phyloP scores from a whole-genome alignment of 2,329 filamentous ascomycete genomes.

The Colletotrichum godetiae region DNA sequence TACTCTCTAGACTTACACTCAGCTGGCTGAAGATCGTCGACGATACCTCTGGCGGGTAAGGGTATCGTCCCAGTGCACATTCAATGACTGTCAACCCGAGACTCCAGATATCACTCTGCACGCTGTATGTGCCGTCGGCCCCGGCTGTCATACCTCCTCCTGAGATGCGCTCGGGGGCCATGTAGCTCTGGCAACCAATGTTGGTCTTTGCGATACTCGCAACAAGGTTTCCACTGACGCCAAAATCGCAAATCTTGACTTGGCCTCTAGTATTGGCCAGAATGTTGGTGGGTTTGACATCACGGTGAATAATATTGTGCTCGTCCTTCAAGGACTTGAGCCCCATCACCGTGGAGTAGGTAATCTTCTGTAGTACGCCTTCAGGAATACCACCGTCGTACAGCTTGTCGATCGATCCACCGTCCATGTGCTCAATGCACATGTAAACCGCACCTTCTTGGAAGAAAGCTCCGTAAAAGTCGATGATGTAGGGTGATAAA shows the following conservation, averaged over 20 bases:
- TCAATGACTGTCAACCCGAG: slow-evolving; percentile 94
- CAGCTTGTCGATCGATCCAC: slow-evolving; percentile 95
- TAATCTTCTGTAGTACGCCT: slow-evolving; percentile 87
- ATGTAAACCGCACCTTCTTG: slow-evolving; percentile 99
- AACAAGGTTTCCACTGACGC: slow-evolving; percentile 94
- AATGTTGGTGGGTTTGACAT: slow-evolving; percentile 99
- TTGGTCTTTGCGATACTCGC: slow-evolving; percentile 99
- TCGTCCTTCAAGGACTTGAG: slow-evolving; percentile 95
- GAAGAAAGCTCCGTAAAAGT: slow-evolving; percentile 99
- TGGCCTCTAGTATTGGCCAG: slow-evolving; percentile 90
- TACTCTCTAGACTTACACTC: slow-evolving; percentile 74
- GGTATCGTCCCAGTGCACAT: slow-evolving; percentile 93
- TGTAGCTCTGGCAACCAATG: slow-evolving; percentile 98
- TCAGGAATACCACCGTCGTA: slow-evolving; percentile 94
- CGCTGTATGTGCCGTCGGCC: slow-evolving; percentile 90
- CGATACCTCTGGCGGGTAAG: slow-evolving; percentile 96
- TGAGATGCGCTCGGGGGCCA: slow-evolving; percentile 96
- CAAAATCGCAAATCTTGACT: slow-evolving; percentile 98
- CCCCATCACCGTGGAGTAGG: slow-evolving; percentile 88
- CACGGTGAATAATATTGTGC: slow-evolving; percentile 98
- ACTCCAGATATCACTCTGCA: slow-evolving; percentile 98
- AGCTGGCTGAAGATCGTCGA: slow-evolving; percentile 99
- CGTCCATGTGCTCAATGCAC: slow-evolving; percentile 99
- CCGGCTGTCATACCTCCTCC: slow-evolving; percentile 82
- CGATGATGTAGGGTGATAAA: slow-evolving; percentile 94